phyloP scores from a whole-genome alignment of 345 rosid species.

The Rhodamnia rubescens region DNA sequence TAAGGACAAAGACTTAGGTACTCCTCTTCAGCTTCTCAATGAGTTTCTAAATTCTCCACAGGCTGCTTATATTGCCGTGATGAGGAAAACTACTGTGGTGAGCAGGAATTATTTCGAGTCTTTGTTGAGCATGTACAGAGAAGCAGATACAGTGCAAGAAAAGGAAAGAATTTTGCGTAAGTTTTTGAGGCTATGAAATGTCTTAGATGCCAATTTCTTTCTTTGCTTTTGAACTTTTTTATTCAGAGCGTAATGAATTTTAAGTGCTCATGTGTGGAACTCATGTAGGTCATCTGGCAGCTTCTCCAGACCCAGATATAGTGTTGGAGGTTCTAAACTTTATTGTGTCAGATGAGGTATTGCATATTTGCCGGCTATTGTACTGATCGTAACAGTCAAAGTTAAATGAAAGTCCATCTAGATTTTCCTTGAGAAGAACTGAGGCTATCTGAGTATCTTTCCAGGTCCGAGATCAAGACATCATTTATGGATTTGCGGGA shows the following conservation, averaged over 20 bases:
- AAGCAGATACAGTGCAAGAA: conserved; percentile 29
- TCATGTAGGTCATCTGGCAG: conserved; percentile 15
- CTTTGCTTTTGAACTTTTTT: neutral
- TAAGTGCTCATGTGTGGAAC: neutral
- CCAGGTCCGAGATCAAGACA: conserved; percentile 24
- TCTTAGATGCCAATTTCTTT: neutral
- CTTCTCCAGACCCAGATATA: conserved; percentile 19
- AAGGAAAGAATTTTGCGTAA: conserved; percentile 25
- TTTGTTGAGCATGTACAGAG: conserved; percentile 28
- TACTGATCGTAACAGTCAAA: neutral
- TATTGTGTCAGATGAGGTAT: conserved; percentile 25
- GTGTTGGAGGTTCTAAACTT: conserved; percentile 16
- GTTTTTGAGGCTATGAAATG: neutral
- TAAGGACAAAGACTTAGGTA: neutral
- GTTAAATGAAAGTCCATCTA: neutral
- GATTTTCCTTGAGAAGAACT: neutral
- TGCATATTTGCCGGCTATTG: neutral
- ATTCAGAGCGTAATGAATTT: neutral
- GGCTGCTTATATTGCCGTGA: conserved; percentile 30
- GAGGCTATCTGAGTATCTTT: neutral
- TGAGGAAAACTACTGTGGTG: conserved; percentile 17
- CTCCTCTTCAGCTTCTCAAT: neutral
- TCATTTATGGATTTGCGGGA: conserved; percentile 10
- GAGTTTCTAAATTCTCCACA: neutral
- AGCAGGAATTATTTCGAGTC: conserved; percentile 22